phyloP scores from a whole-genome alignment of 768 basidiomycete genomes.

The Gyrodon lividus region DNA sequence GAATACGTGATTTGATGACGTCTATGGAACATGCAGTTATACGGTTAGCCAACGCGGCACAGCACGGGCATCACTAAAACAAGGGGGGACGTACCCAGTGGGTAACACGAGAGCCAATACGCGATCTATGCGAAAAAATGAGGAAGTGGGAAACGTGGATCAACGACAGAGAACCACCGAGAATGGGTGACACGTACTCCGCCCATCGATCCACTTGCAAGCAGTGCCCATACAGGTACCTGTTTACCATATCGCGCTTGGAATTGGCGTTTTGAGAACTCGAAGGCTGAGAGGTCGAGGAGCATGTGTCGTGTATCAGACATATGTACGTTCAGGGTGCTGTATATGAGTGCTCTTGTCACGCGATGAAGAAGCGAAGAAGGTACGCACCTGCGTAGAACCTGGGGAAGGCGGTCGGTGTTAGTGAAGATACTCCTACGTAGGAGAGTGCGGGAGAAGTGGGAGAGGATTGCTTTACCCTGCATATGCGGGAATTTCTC shows the following conservation, averaged over 20 bases:
- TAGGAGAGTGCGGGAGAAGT: not conserved
- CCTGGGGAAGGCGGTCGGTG: constrained; percentile 21
- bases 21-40: constrained; percentile 43
- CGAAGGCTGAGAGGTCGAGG: constrained; percentile 57
- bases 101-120: constrained; percentile 92
- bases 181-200: constrained; percentile 52
- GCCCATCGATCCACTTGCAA: constrained; percentile 81
- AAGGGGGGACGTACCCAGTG: constrained; percentile 52
- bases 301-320: not conserved
- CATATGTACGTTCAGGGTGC: not conserved
- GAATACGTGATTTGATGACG: constrained; percentile 88
- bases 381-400: constrained; percentile 59
- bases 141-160: not conserved
- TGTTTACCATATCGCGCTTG: constrained; percentile 57
- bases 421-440: not conserved
- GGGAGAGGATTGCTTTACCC: constrained; percentile 39
- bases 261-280: constrained; percentile 84
- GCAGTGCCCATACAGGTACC: constrained; percentile 80
- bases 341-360: not conserved
- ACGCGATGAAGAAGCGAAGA: not conserved
- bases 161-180: too few relatives aligned
- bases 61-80: not conserved
- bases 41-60: not conserved
- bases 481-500: constrained; percentile 97
- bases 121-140: constrained; percentile 14